These are phyloP conservation scores for Pascua guehoae DNA, from an alignment of 1,284 basidiomycete genomes.

Conservation along the genomic window DNA sequence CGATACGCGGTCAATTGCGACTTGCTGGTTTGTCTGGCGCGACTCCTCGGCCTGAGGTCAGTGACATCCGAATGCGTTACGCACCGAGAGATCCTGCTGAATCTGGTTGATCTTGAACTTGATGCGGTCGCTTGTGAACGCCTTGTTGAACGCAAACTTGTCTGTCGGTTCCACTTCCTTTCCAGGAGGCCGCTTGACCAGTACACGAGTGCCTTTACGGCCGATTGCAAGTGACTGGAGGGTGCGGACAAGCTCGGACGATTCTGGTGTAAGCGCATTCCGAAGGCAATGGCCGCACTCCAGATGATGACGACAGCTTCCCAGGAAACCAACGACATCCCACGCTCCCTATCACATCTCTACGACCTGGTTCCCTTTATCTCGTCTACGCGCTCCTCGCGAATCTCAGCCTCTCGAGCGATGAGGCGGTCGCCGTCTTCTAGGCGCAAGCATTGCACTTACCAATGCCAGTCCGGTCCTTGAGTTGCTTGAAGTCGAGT, in stretches of 20 bases:
- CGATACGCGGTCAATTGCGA: conserved; percentile 80
- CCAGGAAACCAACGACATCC: no score
- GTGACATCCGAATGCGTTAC: conserved; percentile 3
- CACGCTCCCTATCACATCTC: no score
- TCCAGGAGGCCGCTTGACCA: conserved; percentile 74
- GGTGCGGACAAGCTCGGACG: conserved; percentile 70
- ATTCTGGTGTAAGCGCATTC: conserved; percentile 54
- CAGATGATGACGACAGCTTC: no score
- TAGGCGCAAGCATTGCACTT: conserved; percentile 40
- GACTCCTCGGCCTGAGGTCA: conserved; percentile 72
- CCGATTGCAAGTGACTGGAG: conserved; percentile 90
- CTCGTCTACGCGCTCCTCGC: no score
- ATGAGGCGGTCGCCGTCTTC: no score
- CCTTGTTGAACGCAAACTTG: conserved; percentile 74
- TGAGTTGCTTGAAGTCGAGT: conserved; percentile 66
- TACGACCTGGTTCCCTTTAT: no score
- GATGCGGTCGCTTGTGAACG: conserved; percentile 72
- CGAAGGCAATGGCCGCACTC: no score
- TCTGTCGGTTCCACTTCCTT: conserved; percentile 76
- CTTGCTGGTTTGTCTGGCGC: conserved; percentile 72
- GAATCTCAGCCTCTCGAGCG: no score
- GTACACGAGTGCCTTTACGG: conserved; percentile 70
- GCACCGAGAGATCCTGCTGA: conserved; percentile 82
- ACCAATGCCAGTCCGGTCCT: conserved; percentile 72
- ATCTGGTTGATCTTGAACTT: conserved; percentile 95